A percentile compares a stretch with the other conserved stretches of the same genome.
phyloP scores from a whole-genome alignment of 2,329 filamentous ascomycete species.

The Botrytis galanthina region DNA sequence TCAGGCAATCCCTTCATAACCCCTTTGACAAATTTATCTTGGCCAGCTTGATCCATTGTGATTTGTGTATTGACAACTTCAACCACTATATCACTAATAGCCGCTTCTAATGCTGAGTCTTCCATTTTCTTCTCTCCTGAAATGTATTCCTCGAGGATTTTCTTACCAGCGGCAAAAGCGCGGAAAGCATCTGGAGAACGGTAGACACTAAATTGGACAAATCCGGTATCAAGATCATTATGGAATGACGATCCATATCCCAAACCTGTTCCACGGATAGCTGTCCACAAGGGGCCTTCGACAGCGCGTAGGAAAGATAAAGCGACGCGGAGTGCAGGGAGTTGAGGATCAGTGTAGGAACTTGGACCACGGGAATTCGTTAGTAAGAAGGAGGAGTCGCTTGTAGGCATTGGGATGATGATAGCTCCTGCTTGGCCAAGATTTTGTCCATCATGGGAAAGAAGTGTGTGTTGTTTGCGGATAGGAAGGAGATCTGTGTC shows the following conservation, averaged over 20 bases:
- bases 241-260: slow-evolving; percentile 85
- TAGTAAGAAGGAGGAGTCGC: slow-evolving; percentile 87
- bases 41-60: slow-evolving; percentile 78
- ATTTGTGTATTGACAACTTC: slow-evolving; percentile 83
- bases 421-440: slow-evolving; percentile 73
- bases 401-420: slow-evolving; percentile 84
- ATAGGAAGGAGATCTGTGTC: slow-evolving; percentile 63
- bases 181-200: slow-evolving; percentile 86
- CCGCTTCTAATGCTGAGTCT: slow-evolving; percentile 69
- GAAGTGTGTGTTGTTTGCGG: slow-evolving; percentile 64
- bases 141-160: slow-evolving; percentile 72
- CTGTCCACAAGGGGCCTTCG: slow-evolving; percentile 92
- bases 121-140: slow-evolving; percentile 72
- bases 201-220: slow-evolving; percentile 82
- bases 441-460: slow-evolving; percentile 70
- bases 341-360: slow-evolving; percentile 70
- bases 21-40: slow-evolving; percentile 77
- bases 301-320: slow-evolving; percentile 88
- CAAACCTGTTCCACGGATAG: slow-evolving; percentile 86
- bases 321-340: slow-evolving; percentile 84
- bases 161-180: slow-evolving; percentile 74
- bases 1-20: slow-evolving; percentile 74
- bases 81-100: slow-evolving; percentile 85
- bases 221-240: slow-evolving; percentile 74
- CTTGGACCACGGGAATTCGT: slow-evolving; percentile 71